phyloP scores from a whole-genome alignment of 2,329 filamentous ascomycete species.

The Chaetomiaceae sp. region DNA sequence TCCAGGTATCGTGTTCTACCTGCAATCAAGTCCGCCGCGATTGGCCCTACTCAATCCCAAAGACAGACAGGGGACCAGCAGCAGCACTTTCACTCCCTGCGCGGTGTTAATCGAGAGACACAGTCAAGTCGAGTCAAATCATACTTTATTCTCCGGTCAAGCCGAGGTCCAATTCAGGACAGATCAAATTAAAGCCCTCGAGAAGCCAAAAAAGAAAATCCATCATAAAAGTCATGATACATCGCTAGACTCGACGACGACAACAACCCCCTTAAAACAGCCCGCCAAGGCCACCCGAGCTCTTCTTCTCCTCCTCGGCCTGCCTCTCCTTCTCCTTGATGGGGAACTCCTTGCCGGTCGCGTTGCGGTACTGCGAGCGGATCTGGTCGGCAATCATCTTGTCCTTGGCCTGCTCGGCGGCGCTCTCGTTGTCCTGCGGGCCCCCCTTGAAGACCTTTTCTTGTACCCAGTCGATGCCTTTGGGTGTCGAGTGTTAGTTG shows the following conservation, averaged over 20 bases:
- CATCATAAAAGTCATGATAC: not conserved
- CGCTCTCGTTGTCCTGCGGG: slow-evolving; percentile 65
- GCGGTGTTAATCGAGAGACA: too few relatives aligned
- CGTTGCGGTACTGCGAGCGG: slow-evolving; percentile 62
- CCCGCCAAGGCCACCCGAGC: not conserved
- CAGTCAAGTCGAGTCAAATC: too few relatives aligned
- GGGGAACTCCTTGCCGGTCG: slow-evolving; percentile 64
- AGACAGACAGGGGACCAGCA: too few relatives aligned
- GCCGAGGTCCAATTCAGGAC: too few relatives aligned
- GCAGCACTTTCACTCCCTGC: too few relatives aligned
- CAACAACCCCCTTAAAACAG: not conserved
- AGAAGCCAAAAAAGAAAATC: too few relatives aligned
- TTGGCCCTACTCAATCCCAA: too few relatives aligned
- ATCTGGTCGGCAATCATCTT: slow-evolving; percentile 72
- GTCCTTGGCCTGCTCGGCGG: slow-evolving; percentile 78
- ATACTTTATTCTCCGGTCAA: too few relatives aligned
- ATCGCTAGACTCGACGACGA: too few relatives aligned
- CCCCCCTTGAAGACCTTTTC: slow-evolving; percentile 68
- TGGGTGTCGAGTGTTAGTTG: not conserved
- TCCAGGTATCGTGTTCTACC: too few relatives aligned
- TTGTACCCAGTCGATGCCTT: slow-evolving; percentile 74
- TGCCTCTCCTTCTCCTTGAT: slow-evolving; percentile 43
- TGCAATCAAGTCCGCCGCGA: too few relatives aligned
- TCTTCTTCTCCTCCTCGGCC: slow-evolving; percentile 3
- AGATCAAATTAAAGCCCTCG: too few relatives aligned